These are phyloP conservation scores for Umbelopsis sp. DNA, from an alignment of 371 early-diverging fungal species.

Conservation along the genomic window DNA sequence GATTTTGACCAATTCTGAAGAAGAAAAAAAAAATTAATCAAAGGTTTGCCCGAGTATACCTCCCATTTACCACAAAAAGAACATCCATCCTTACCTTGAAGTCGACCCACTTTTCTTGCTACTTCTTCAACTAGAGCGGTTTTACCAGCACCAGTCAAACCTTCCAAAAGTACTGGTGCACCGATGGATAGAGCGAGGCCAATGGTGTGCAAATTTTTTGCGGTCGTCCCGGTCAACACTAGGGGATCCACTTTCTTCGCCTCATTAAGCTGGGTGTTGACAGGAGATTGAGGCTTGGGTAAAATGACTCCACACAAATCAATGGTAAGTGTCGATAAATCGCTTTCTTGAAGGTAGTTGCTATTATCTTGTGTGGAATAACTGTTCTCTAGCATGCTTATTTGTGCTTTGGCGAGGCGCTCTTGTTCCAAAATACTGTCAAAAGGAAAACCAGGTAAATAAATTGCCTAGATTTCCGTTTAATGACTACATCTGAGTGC, in stretches of 20 bases:
- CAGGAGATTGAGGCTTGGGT: constrained; percentile 30
- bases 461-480: neutral
- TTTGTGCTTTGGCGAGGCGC: constrained; percentile 41
- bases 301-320: constrained; percentile 71
- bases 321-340: constrained; percentile 60
- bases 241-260: constrained; percentile 42
- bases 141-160: constrained; percentile 95
- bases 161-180: constrained; percentile 91
- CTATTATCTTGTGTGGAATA: constrained; percentile 28
- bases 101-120: constrained; percentile 75
- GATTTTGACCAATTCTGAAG: constrained; percentile 84
- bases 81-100: constrained; percentile 29
- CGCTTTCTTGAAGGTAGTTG: constrained; percentile 29
- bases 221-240: constrained; percentile 76
- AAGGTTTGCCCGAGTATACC: neutral
- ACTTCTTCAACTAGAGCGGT: constrained; percentile 92
- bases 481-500: too few species aligned
- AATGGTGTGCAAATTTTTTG: constrained; percentile 72
- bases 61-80: neutral
- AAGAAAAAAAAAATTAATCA: neutral
- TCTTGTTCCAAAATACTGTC: constrained; percentile 50
- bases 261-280: neutral
- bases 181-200: constrained; percentile 86
- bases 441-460: neutral
- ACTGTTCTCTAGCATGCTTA: constrained; percentile 40